Conservation (phyloP, 176 grass and related monocot species). For the Coix lacrymajobi region DNA sequence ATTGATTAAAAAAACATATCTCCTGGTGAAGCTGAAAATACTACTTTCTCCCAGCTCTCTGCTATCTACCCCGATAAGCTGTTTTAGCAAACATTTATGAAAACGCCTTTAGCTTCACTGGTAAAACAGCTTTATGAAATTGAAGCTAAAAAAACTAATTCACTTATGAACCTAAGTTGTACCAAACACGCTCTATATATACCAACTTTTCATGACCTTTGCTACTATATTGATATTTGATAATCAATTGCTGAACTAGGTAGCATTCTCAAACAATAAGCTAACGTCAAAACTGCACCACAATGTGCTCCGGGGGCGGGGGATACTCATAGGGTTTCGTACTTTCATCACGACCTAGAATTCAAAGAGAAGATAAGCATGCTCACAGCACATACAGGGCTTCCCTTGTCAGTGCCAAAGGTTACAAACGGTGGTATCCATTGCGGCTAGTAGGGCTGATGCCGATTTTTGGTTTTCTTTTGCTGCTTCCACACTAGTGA, state of each 20-base stretch:
- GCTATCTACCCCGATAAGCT: too few relatives aligned
- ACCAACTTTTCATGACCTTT: not conserved
- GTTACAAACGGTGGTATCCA: not conserved
- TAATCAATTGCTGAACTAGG: not conserved
- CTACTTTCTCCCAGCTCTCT: too few relatives aligned
- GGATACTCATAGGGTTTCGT: not conserved
- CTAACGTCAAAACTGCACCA: not conserved
- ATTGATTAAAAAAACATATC: too few relatives aligned
- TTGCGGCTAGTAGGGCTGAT: slow-evolving; percentile 62
- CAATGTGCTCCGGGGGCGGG: not conserved
- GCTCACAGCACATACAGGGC: not conserved
- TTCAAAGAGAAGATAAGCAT: not conserved
- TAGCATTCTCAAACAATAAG: not conserved
- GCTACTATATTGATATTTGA: not conserved
- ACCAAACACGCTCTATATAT: too few relatives aligned
- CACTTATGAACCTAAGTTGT: too few relatives aligned
- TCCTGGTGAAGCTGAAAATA: too few relatives aligned
- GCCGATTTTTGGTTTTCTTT: slow-evolving; percentile 44
- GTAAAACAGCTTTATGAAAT: too few relatives aligned
- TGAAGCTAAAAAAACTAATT: too few relatives aligned
- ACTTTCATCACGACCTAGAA: not conserved
- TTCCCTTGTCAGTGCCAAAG: not conserved
- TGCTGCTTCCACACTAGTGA: slow-evolving; percentile 40
- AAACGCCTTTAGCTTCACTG: too few relatives aligned
- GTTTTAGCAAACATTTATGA: too few relatives aligned